Conservation (phyloP, 129 eudicot species). For the Centella asiatica region DNA sequence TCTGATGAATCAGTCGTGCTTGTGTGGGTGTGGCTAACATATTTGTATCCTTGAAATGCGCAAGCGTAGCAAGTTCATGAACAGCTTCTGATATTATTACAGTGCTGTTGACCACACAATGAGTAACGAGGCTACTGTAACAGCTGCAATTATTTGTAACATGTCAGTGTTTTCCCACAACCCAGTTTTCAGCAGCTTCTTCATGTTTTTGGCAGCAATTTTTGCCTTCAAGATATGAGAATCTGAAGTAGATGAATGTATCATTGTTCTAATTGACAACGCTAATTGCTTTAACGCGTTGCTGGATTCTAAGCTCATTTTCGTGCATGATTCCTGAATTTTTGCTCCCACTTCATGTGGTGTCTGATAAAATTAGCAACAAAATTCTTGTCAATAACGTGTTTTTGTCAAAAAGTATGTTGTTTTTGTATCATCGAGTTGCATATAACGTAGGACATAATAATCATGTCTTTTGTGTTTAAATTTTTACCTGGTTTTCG, state of each 20-base stretch:
- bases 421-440: too few relatives aligned
- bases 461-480: neutral
- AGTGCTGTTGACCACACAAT: constrained; percentile 27
- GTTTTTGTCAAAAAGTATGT: neutral
- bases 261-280: constrained; percentile 36
- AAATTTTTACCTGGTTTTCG: constrained; percentile 26
- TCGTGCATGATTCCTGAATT: constrained; percentile 48
- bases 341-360: constrained; percentile 29
- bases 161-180: constrained; percentile 21
- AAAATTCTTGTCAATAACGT: too few relatives aligned
- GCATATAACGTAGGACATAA: neutral
- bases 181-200: constrained; percentile 19
- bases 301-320: constrained; percentile 51
- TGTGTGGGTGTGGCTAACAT: neutral
- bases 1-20: neutral
- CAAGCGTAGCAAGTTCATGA: constrained; percentile 29
- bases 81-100: constrained; percentile 32
- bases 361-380: constrained; percentile 34
- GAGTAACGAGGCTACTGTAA: constrained; percentile 42
- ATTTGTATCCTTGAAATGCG: constrained; percentile 16
- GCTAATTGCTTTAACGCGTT: constrained; percentile 52
- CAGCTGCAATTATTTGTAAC: constrained; percentile 21
- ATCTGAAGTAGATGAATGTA: constrained; percentile 13
- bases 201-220: constrained; percentile 29
- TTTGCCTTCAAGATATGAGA: constrained; percentile 28